Percentiles rank a stretch among this genome's conserved stretches.
phyloP scores from a whole-genome alignment of 1,139 yeast genomes.

The Scheffersomyces titani region DNA sequence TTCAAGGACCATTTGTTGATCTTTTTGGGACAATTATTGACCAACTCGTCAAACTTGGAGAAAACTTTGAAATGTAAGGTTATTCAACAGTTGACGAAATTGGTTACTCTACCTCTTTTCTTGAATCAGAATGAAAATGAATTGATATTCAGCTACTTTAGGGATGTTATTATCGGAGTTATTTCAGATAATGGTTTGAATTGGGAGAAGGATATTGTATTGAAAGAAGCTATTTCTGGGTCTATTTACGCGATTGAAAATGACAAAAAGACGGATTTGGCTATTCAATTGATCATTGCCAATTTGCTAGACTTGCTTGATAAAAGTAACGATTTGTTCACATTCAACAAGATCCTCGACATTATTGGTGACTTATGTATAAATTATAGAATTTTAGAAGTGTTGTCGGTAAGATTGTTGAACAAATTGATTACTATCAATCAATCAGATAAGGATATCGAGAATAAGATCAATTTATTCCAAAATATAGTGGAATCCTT shows the following conservation, averaged over 20 bases:
- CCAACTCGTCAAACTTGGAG: slow-evolving; percentile 66
- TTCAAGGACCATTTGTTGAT: slow-evolving; percentile 69
- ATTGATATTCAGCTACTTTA: slow-evolving; percentile 65
- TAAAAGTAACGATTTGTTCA: slow-evolving; percentile 19
- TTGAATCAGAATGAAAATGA: slow-evolving; percentile 57
- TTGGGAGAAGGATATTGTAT: slow-evolving; percentile 33
- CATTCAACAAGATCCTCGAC: slow-evolving; percentile 34
- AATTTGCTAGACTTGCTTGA: slow-evolving; percentile 46
- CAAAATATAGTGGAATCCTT: slow-evolving; percentile 26
- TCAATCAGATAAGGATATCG: slow-evolving; percentile 9
- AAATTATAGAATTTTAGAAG: slow-evolving; percentile 49
- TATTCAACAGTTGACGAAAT: slow-evolving; percentile 60
- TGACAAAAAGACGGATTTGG: slow-evolving; percentile 26
- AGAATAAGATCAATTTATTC: slow-evolving; percentile 14
- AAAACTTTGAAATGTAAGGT: slow-evolving; percentile 68
- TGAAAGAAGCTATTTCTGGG: slow-evolving; percentile 47
- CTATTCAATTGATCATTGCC: slow-evolving; percentile 64
- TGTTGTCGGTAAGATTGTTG: slow-evolving; percentile 49
- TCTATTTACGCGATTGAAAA: slow-evolving; percentile 48
- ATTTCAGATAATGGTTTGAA: slow-evolving; percentile 39
- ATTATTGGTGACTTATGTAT: slow-evolving; percentile 48
- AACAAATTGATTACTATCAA: slow-evolving; percentile 35
- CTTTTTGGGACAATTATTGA: slow-evolving; percentile 64
- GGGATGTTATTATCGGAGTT: slow-evolving; percentile 48
- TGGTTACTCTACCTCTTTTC: slow-evolving; percentile 48